Evolutionary conservation across 257 asterid genomes (phyloP).

Genomic region (Ocimum tenuiflorum): DNA sequence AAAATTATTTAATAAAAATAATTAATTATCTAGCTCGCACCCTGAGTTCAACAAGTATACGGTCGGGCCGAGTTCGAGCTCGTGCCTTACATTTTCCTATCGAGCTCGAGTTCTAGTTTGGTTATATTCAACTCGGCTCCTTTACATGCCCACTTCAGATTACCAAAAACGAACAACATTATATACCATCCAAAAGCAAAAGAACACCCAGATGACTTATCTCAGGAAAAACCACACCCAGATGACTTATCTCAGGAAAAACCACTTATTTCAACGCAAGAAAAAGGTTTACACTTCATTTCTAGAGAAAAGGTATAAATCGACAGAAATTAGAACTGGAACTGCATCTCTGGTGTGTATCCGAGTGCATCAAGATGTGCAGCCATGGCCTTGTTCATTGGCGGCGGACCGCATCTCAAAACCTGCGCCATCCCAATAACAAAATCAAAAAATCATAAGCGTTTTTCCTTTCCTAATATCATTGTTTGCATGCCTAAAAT

Average conservation of each 20-base stretch:
- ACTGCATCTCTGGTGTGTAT: conserved; percentile 77
- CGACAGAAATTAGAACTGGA: conserved; percentile 56
- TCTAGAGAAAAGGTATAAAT: background rate
- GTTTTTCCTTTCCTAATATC: background rate
- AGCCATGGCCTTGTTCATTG: conserved; percentile 99
- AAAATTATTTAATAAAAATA: too few relatives aligned
- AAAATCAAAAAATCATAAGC: background rate
- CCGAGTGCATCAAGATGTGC: conserved; percentile 84
- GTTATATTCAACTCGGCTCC: too few relatives aligned
- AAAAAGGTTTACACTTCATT: conserved; percentile 7
- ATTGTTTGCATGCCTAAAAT: background rate
- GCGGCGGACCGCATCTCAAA: conserved; percentile 95
- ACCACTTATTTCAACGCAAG: conserved; percentile 12
- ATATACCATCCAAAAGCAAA: too few relatives aligned
- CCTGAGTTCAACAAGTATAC: too few relatives aligned
- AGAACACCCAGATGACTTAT: too few relatives aligned
- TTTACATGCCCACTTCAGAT: too few relatives aligned
- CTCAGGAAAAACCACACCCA: too few relatives aligned
- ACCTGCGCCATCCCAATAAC: conserved; percentile 39
- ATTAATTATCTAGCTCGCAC: too few relatives aligned
- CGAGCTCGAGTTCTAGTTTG: too few relatives aligned
- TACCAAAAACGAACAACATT: too few relatives aligned
- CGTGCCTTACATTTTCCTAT: too few relatives aligned
- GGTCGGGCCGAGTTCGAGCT: too few relatives aligned
- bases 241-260: background rate